Base-by-base conservation (phyloP, 2,329 filamentous ascomycete genomes). In the Blastomyces silverae region DNA sequence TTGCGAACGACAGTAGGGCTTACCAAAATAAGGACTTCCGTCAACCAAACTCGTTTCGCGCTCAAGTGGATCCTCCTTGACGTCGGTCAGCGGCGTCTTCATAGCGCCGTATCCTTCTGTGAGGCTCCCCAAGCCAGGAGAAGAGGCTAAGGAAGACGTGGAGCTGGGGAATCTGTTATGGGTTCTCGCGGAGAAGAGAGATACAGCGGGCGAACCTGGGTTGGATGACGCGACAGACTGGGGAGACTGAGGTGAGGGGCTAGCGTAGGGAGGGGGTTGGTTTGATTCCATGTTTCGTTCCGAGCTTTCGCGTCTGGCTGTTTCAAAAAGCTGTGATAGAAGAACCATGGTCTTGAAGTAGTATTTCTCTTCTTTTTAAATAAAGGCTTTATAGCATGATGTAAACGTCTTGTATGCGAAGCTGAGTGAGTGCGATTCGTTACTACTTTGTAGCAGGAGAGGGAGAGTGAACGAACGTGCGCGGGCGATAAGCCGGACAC, bases 31-130 rank as follows among this genome's bases (percentile, higher is more conserved):
- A 71, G 87, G 82, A 71, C 87, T 77, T 55, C 83, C 79, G 66
- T 83, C 80, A 37, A 82, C 75, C 59, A 82, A 74, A 58, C 80
- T 76, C 65, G 82, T 80, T 66, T 83, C 89, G 63, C 83, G 84
- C 74, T 92, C 89, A 53, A 87, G 78, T 1, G 89, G 87, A 72
- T 96, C 92, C 75, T 97, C 92, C 72, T 92, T 85, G 25, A 97
- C 89, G 71, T 94, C 90, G 20, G 91, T 89, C 67, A 97, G 81
- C 62, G 83, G 83, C 66, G 85, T 83, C 77, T 90, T 90, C 71
- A 82, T 81, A 0, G 84, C 79, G 13, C 70, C 70, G 37, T 76
- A 74, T 62, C 76, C 74, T 68, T 86, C 85, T 67, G 79, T 78
- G 39, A 77, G 78, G 64, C 77, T 79, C 50, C 78, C 77, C 66